Evolutionary conservation across 1,284 basidiomycete species (phyloP).

Genomic region (Tilletia caries): DNA sequence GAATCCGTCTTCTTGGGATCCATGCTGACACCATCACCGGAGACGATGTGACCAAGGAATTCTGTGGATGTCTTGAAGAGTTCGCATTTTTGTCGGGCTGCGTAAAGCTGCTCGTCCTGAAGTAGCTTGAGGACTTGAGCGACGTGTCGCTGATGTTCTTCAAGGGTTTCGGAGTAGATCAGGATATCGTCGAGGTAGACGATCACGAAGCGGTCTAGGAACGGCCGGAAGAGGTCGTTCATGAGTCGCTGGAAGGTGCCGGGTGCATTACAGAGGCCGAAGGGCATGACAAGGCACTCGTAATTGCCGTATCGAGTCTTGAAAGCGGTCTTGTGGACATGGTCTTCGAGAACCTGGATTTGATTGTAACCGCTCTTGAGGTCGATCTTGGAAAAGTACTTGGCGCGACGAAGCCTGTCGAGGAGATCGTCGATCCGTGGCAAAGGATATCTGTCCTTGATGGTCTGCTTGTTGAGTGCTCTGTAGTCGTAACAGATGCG

Average conservation of each 20-base stretch:
- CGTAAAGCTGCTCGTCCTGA: slow-evolving; percentile 21
- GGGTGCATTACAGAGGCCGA: slow-evolving; percentile 19
- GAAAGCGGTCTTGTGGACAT: slow-evolving; percentile 53
- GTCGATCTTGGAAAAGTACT: slow-evolving; percentile 55
- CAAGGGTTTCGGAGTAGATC: slow-evolving; percentile 55
- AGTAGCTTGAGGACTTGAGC: slow-evolving; percentile 55
- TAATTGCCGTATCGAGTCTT: slow-evolving; percentile 15
- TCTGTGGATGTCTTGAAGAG: slow-evolving; percentile 39
- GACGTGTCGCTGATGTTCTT: slow-evolving; percentile 55
- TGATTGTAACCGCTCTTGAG: slow-evolving; percentile 53
- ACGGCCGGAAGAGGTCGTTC: slow-evolving; percentile 44
- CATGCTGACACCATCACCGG: slow-evolving; percentile 54
- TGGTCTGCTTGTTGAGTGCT: slow-evolving; percentile 56
- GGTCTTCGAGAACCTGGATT: slow-evolving; percentile 50
- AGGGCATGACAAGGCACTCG: slow-evolving; percentile 19
- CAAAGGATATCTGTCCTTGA: slow-evolving; percentile 55
- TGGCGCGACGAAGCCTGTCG: slow-evolving; percentile 46
- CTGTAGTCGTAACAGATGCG: slow-evolving; percentile 58
- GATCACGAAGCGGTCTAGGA: slow-evolving; percentile 56
- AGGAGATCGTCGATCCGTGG: slow-evolving; percentile 56
- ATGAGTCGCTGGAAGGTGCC: slow-evolving; percentile 51
- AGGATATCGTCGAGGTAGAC: slow-evolving; percentile 59
- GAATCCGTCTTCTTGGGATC: slow-evolving; percentile 56
- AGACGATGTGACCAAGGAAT: slow-evolving; percentile 58
- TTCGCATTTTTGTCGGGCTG: slow-evolving; percentile 19